Evolutionary conservation across 2,329 filamentous ascomycete genomes (phyloP), one percentile per base, ranked within the genome.

Genomic region (Colletotrichum lupini): DNA sequence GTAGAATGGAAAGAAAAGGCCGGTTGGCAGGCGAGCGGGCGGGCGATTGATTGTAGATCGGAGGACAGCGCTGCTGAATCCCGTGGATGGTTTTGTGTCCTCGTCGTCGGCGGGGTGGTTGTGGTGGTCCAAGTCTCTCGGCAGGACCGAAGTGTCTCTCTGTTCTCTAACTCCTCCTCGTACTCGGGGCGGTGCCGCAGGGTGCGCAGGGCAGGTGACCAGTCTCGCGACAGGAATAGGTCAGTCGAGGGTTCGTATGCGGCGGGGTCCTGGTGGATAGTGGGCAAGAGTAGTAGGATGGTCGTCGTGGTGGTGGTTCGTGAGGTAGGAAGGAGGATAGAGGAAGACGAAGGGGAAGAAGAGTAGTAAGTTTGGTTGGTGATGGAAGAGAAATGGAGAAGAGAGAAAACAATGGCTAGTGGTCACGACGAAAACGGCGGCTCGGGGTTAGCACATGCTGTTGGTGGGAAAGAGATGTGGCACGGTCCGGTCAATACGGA

Each of bases 21-120:
- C 28, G 52, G 19, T 59, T 22, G 28, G 67, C 37, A 42, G 37
- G 16, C 24, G 24, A 61, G 58, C 30, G 53, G 37, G 37, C 24
- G 24, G 68, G 58, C 30, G 53, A 74, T 75, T 72, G 74, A 32
- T 69, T 52, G 42, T 61, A 66, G 76, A 75, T 75, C 71, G 76
- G 74, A 81, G 85, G 85, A 87, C 86, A 88, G 86, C 86, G 77
- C 86, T 86, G 86, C 86, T 87, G 86, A 83, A 87, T 87, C 86
- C 86, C 82, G 77, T 76, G 67, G 74, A 73, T 74, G 70, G 7
- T 68, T 69, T 37, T 30, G 32, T 37, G 32, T 71, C 46, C 61
- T 63, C 26, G 65, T 62, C 57, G 61, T 75, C 56, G 72, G 65
- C 68, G 69, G 56, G 60, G 22, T 32, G 62, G 37, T 42, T 42